Base-by-base conservation (phyloP, 2,329 filamentous ascomycete species). In the Trichophyton schoenleinii region DNA sequence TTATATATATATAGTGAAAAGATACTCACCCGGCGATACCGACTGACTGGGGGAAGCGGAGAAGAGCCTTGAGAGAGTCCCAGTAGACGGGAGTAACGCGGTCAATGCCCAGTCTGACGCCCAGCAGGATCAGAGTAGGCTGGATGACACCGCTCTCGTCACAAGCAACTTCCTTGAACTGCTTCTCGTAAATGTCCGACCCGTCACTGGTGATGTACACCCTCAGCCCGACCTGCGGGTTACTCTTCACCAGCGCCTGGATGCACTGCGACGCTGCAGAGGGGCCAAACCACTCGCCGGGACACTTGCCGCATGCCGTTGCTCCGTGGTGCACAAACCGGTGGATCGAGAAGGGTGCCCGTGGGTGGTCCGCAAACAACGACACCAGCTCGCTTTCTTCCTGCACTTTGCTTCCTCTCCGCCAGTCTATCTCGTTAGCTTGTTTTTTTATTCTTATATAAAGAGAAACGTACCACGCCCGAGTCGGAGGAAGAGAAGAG, bases 271-370 rank as follows among this genome's bases (percentile, higher is more conserved):
- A 91, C 8, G 94, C 95, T 5, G 94, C 94, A 18, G 91, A 96
- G n/a, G 94, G 94, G 0, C 94, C 94, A 75, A 99, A 99, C 94
- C 94, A 99, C 75, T 97, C 90, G 42, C 94, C 94, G 0, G 94
- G 94, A 69, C 95, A 89, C 74, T 96, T 97, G 3, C 90, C 91
- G 73, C 94, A 99, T 2, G 87, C 87, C 41, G 82, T 80, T 25
- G 91, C 91, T 18, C 94, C 94, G 68, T 96, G 88, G 60, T 86
- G 81, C 41, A 99, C 94, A 69, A 99, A 99, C 64, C 87, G 89
- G 70, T 99, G 94, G 67, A 99, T 90, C 1, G 92, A 97, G 71
- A 95, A 97, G 0, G 91, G 89, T 2, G 94, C 91, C 66, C 81
- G 81, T 1, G 89, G 84, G 64, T 92, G 86, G 69, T 99, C 94